Percentiles rank a stretch among this genome's conserved stretches.
phyloP scores from a whole-genome alignment of 768 basidiomycete species.

The Wakefieldia striispora region DNA sequence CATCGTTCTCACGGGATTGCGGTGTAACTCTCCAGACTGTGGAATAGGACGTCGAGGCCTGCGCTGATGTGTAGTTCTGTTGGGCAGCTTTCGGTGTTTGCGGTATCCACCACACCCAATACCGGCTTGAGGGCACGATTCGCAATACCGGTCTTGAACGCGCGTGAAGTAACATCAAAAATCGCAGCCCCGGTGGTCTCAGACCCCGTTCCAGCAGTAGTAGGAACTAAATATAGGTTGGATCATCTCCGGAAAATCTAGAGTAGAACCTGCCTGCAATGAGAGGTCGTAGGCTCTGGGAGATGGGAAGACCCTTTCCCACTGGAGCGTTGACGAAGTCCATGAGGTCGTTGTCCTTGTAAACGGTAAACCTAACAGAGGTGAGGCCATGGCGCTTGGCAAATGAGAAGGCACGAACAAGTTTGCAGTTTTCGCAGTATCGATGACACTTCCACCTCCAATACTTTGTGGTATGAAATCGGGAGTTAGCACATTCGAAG shows the following conservation, averaged over 20 bases:
- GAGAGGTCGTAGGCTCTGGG: slow-evolving; percentile 70
- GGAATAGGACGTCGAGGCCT: slow-evolving; percentile 96
- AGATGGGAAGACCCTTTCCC: slow-evolving; percentile 87
- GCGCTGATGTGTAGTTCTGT: slow-evolving; percentile 90
- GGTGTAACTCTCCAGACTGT: slow-evolving; percentile 92
- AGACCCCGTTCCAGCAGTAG: slow-evolving; percentile 85
- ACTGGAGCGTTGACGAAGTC: slow-evolving; percentile 98
- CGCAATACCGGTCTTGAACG: slow-evolving; percentile 97
- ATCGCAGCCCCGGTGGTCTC: slow-evolving; percentile 97
- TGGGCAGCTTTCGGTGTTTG: slow-evolving; percentile 90
- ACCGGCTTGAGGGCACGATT: slow-evolving; percentile 88
- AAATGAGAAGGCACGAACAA: slow-evolving; percentile 46
- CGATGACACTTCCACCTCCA: slow-evolving; percentile 93
- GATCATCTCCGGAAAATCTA: neutral
- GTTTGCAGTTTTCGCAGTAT: slow-evolving; percentile 95
- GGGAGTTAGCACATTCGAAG: neutral
- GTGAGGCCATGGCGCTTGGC: slow-evolving; percentile 1
- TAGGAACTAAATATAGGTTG: slow-evolving; percentile 46
- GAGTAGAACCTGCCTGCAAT: slow-evolving; percentile 61
- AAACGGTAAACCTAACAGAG: slow-evolving; percentile 70
- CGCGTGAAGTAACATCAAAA: slow-evolving; percentile 84
- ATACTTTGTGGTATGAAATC: slow-evolving; percentile 46
- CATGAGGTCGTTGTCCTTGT: slow-evolving; percentile 88
- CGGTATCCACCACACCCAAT: slow-evolving; percentile 83
- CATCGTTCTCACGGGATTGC: slow-evolving; percentile 72